Evolutionary conservation across 306 rosid genomes (phyloP).

Genomic region (Arachis stenosperma): DNA sequence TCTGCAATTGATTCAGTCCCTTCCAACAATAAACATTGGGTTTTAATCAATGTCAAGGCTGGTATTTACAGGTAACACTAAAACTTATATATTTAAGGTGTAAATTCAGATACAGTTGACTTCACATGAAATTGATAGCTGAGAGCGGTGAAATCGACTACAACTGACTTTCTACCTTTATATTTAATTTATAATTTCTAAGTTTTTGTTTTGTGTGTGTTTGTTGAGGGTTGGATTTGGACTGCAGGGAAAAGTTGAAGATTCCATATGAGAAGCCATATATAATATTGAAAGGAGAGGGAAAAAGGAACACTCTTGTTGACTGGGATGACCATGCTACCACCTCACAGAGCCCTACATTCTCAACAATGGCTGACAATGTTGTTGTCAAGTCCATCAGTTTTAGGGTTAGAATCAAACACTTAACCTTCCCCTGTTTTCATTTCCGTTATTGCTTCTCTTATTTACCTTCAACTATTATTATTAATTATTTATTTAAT

Average conservation of each 20-base stretch:
- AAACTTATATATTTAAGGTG: too few relatives aligned
- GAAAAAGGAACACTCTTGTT: conserved; percentile 52
- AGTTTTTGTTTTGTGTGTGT: too few relatives aligned
- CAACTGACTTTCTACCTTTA: too few relatives aligned
- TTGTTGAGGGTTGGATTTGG: too few relatives aligned
- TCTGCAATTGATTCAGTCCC: conserved; percentile 74
- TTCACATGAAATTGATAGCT: too few relatives aligned
- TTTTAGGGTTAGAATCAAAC: conserved; percentile 56
- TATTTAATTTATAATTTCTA: too few relatives aligned
- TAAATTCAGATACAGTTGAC: too few relatives aligned
- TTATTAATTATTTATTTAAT: too few relatives aligned
- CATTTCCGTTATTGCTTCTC: neutral
- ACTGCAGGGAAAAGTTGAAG: conserved; percentile 58
- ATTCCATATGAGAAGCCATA: conserved; percentile 67
- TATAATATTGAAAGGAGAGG: conserved; percentile 62
- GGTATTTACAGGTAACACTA: conserved; percentile 67
- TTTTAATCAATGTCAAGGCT: conserved; percentile 50
- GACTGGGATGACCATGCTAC: conserved; percentile 70
- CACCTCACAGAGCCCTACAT: conserved; percentile 64
- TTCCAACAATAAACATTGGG: conserved; percentile 58
- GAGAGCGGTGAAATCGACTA: too few relatives aligned
- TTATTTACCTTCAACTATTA: neutral
- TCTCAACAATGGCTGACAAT: conserved; percentile 54
- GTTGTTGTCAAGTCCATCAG: conserved; percentile 58
- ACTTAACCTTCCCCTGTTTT: neutral